phyloP scores from a whole-genome alignment of 2,329 filamentous ascomycete genomes.

The Trichoderma afroharzianum region DNA sequence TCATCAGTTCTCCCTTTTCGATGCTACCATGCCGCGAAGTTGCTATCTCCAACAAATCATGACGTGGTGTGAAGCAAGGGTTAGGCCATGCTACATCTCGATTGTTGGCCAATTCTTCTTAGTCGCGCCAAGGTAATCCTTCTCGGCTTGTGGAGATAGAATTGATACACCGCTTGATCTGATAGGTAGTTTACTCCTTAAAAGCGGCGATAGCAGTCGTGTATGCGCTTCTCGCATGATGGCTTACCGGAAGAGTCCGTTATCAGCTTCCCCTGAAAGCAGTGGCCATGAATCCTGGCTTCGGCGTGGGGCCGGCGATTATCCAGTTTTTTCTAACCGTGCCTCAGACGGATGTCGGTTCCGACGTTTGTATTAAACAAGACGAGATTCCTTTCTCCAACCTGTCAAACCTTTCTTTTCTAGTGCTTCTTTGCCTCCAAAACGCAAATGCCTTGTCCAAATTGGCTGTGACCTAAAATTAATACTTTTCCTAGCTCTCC shows the following conservation, averaged over 20 bases:
- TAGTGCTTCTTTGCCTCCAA: neutral
- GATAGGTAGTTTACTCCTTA: neutral
- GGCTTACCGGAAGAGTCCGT: neutral
- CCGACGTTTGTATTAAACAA: constrained; percentile 4
- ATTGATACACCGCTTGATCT: neutral
- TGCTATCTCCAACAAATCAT: neutral
- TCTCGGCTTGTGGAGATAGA: neutral
- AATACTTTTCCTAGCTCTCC: neutral
- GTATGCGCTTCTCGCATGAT: constrained; percentile 2
- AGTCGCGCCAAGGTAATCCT: neutral
- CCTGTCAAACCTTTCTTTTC: neutral
- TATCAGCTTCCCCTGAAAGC: neutral
- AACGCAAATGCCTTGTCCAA: neutral
- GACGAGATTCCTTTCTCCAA: neutral
- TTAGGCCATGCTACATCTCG: neutral
- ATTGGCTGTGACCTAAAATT: neutral
- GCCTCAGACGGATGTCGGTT: constrained; percentile 16
- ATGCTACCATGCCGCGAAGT: neutral
- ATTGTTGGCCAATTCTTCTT: neutral
- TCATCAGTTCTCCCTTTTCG: no score
- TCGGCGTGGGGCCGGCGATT: constrained; percentile 14
- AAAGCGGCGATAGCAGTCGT: neutral
- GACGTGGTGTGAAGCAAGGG: neutral
- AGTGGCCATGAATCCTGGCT: neutral
- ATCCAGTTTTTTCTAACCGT: constrained; percentile 10